Base-by-base conservation (phyloP, 176 grass and related monocot genomes). In the Musa troglodytarum region DNA sequence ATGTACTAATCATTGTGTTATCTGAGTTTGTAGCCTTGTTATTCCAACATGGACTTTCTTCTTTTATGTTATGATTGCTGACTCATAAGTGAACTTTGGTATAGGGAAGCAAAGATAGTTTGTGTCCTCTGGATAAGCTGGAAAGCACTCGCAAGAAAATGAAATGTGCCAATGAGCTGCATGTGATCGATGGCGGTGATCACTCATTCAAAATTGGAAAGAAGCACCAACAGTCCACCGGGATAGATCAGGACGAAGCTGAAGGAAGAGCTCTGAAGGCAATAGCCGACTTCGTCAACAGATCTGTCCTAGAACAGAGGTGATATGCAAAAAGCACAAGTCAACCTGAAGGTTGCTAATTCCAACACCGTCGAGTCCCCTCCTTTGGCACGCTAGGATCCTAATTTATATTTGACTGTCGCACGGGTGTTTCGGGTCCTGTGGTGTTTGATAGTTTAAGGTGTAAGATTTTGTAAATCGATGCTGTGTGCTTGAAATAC, bases 201-300 rank as follows among this genome's bases (percentile, higher is more conserved):
- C 93, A 96, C 85, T 92, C 89, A 68, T 86, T 96, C 55, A 90
- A 96, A 77, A 81, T 90, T 0, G 80, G 93, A 29, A 92, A 92
- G 80, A 96, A 81, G 12, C 82, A 84, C 78, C 93, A 86, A 72
- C 77, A 88, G 16, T 81, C 83, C 57, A 53, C 74, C 12, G 79
- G 81, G 51, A 28, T 88, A 79, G 82, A 76, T 62, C 87, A 96
- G 81, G 83, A 86, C 59, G 74, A 61, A 82, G 81, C 86, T 24
- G 93, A 90, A 88, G 67, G 24, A 53, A 64, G 77, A 86, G 87
- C 89, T 83, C 77, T 83, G 56, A 82, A 88, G 67, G 87, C 71
- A 65, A 92, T 92, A 29, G 71, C 71, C 9, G 79, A 92, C 23
- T 96, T 96, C 58, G 63, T 92, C 59, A 29, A 61, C 52, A 86